A percentile compares a stretch with the other conserved stretches of the same genome.
phyloP scores from a whole-genome alignment of 805 yeast species.

The Teunomyces funiuensis region DNA sequence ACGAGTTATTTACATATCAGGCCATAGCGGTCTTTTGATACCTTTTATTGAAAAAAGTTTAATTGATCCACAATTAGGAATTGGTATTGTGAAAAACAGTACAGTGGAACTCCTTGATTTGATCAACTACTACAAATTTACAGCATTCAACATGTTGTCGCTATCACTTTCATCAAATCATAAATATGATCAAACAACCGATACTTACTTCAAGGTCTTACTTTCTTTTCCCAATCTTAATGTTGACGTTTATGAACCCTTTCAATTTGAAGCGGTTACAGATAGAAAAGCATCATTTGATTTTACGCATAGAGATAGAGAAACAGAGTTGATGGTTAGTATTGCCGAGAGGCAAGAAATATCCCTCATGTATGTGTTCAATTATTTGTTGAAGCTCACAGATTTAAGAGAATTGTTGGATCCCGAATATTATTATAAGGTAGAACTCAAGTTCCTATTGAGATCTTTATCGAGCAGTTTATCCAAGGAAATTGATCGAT shows the following conservation, averaged over 20 bases:
- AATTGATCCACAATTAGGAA: conserved; percentile 21
- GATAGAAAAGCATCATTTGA: conserved; percentile 4
- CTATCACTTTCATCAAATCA: conserved; percentile 14
- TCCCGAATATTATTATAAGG: conserved; percentile 13
- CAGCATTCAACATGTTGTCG: conserved; percentile 27
- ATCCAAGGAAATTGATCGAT: conserved; percentile 23
- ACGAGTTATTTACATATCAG: conserved; percentile 16
- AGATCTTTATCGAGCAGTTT: conserved; percentile 20
- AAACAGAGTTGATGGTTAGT: conserved; percentile 9
- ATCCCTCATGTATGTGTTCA: conserved; percentile 27
- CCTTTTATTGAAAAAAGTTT: conserved; percentile 13
- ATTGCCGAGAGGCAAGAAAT: conserved; percentile 28
- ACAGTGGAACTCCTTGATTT: conserved; percentile 18
- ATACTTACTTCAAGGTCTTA: conserved; percentile 23
- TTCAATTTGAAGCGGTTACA: conserved; percentile 1
- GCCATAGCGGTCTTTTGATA: conserved; percentile 16
- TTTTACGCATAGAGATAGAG: conserved; percentile 1
- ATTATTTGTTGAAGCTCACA: conserved; percentile 20
- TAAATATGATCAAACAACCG: conserved; percentile 18
- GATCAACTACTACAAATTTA: conserved; percentile 25
- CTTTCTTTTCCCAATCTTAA: conserved; percentile 23
- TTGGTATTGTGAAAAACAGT: conserved; percentile 14
- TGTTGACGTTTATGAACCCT: conserved; percentile 9
- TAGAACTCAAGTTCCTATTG: conserved; percentile 19
- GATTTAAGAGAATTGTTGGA: conserved; percentile 16